Base-by-base conservation (phyloP, 768 basidiomycete species). In the Amanita inopinata region DNA sequence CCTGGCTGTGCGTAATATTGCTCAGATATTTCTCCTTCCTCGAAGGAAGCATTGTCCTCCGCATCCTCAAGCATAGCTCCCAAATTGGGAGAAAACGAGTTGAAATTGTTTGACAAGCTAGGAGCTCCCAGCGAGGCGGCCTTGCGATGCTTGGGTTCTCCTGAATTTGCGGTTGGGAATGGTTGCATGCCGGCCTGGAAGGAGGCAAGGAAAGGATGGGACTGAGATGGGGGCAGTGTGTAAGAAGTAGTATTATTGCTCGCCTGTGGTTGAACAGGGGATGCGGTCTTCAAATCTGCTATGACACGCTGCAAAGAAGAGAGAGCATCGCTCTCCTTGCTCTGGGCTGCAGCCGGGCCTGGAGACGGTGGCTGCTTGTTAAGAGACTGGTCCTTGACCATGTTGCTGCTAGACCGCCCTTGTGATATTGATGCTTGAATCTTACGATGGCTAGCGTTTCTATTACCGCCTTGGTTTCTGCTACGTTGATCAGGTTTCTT, bases 221-320 rank as follows among this genome's bases (percentile, higher is more conserved):
- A 76, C 24, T 78, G 78, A 28, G 73, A 60, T 11, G 63, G 61
- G 48, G 74, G 64, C 54, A 75, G 69, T 32, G 72, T 65, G 45
- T 61, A 51, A 22, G 40, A 25, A 34, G 18, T 43, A 18, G 10
- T 10, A 55, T 61, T 48, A 68, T 64, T 69, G 46, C 54, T 64
- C 31, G 59, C 48, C 62, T 63, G 53, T 62, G 61, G 52, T 45
- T 66, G 74, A 39, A 76, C 68, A 38, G 85, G 78, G 40, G 87
- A 80, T 2, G 88, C 74, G 12, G 83, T 82, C 71, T 91, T 94
- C 49, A 96, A 70, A 61, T 97, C 92, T 43, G 86, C 86, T 52
- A 97, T 97, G 60, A 96, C 83, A 45, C 88, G 79, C 56, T 97
- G 91, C 40, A 97, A 76, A 20, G 87, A 89, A 47, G 83, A 84